These are phyloP conservation scores for Talaromyces wortmannii DNA, from an alignment of 495 filamentous ascomycete species.

Conservation along the genomic window DNA sequence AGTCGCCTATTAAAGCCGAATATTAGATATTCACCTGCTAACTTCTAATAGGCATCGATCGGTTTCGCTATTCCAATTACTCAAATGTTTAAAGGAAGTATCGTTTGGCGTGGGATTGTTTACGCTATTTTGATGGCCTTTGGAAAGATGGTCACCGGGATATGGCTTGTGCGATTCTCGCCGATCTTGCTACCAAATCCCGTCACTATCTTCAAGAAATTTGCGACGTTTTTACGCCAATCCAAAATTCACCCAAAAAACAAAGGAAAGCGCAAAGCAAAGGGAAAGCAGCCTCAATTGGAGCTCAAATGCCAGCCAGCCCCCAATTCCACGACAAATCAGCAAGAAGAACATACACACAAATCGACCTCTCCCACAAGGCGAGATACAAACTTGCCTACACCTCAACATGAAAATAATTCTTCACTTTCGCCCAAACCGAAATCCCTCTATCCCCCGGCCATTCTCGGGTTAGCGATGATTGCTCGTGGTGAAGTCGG, in stretches of 20 bases:
- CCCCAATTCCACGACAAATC: no score
- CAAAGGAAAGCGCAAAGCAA: background rate
- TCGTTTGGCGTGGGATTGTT: conserved; percentile 67
- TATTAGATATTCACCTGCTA: background rate
- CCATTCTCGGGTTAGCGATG: conserved; percentile 59
- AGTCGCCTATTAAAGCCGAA: conserved; percentile 9
- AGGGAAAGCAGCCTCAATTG: no score
- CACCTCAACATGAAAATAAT: no score
- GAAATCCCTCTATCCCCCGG: conserved; percentile 51
- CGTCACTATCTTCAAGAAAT: conserved; percentile 1
- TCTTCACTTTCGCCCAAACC: conserved; percentile 27
- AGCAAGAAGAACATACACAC: background rate
- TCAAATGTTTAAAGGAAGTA: conserved; percentile 53
- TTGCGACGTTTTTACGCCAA: background rate
- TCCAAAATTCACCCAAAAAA: background rate
- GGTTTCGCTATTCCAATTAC: conserved; percentile 75
- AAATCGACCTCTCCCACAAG: background rate
- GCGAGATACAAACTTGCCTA: background rate
- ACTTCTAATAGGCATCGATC: conserved; percentile 50
- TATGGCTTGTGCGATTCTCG: conserved; percentile 54
- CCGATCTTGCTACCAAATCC: conserved; percentile 6
- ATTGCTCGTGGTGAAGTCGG: conserved; percentile 74
- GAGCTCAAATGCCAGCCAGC: no score
- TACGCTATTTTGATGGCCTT: conserved; percentile 65
- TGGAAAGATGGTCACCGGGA: conserved; percentile 55